Evolutionary conservation across 139 green algal species (phyloP).

Genomic region (Eudorina sp.): DNA sequence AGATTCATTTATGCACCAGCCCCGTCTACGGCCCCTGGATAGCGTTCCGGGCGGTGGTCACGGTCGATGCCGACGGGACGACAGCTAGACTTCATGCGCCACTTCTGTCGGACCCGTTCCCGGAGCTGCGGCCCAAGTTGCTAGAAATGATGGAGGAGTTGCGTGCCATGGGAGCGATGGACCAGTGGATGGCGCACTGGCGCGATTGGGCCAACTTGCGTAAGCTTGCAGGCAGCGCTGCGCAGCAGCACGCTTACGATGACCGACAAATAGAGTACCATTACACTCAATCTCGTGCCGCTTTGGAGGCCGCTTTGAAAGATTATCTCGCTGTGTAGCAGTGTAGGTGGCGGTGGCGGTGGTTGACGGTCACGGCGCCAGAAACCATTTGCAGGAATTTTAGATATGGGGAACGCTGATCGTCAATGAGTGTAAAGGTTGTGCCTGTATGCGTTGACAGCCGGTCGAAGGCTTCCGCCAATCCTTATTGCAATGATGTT

Average conservation of each 20-base stretch:
- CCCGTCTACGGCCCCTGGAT: conserved; percentile 17
- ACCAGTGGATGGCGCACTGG: neutral
- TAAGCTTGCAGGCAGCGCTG: neutral
- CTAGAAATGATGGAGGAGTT: neutral
- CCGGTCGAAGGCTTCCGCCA: too few species aligned
- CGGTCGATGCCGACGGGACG: neutral
- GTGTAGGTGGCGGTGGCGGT: too few species aligned
- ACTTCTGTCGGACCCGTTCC: neutral
- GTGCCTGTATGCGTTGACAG: too few species aligned
- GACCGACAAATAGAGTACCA: neutral
- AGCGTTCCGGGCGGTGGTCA: neutral
- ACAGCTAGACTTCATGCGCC: too few species aligned
- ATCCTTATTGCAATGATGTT: too few species aligned
- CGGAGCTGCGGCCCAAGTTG: neutral
- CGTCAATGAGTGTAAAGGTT: too few species aligned
- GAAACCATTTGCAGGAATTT: neutral
- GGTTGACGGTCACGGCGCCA: neutral
- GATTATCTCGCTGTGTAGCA: neutral
- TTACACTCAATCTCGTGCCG: neutral
- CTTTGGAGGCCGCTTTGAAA: neutral
- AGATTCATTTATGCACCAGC: neutral
- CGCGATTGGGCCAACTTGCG: neutral
- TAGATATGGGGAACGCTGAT: neutral
- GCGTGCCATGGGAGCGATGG: neutral
- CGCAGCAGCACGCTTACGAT: neutral